Conservation (phyloP, 768 basidiomycete species). For the Porphyrellus cyaneotinctus region DNA sequence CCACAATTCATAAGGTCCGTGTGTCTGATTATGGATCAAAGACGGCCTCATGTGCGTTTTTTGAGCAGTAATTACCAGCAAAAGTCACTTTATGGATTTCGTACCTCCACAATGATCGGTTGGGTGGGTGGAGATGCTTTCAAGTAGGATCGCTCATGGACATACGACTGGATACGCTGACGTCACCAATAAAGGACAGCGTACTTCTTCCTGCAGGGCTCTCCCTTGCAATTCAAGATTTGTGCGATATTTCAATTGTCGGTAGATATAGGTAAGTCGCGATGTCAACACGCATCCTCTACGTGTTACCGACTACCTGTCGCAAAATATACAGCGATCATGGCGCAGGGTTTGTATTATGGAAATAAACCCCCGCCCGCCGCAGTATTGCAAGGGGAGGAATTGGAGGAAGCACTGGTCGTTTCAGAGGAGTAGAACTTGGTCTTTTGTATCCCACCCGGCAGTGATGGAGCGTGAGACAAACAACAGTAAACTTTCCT, state of each 20-base stretch:
- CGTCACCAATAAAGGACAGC: constrained; percentile 46
- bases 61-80: constrained; percentile 67
- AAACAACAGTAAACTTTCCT: constrained; percentile 33
- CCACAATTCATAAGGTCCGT: constrained; percentile 75
- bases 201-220: constrained; percentile 74
- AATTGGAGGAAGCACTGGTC: constrained; percentile 71
- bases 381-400: constrained; percentile 47
- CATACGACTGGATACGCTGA: constrained; percentile 14
- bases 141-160: constrained; percentile 51
- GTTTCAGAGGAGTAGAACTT: constrained; percentile 52
- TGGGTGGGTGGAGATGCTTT: constrained; percentile 84
- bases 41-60: constrained; percentile 18
- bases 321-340: constrained; percentile 50
- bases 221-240: constrained; percentile 76
- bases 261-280: constrained; percentile 62
- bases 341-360: constrained; percentile 70
- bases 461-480: constrained; percentile 22
- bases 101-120: constrained; percentile 74
- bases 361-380: constrained; percentile 63
- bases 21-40: constrained; percentile 1
- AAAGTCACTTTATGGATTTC: constrained; percentile 79
- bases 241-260: constrained; percentile 84
- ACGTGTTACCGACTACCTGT: constrained; percentile 8
- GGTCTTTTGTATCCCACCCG: not conserved
- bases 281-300: constrained; percentile 3